Conservation (phyloP, 352 stramenopile species). For the Detonula confervacea region DNA sequence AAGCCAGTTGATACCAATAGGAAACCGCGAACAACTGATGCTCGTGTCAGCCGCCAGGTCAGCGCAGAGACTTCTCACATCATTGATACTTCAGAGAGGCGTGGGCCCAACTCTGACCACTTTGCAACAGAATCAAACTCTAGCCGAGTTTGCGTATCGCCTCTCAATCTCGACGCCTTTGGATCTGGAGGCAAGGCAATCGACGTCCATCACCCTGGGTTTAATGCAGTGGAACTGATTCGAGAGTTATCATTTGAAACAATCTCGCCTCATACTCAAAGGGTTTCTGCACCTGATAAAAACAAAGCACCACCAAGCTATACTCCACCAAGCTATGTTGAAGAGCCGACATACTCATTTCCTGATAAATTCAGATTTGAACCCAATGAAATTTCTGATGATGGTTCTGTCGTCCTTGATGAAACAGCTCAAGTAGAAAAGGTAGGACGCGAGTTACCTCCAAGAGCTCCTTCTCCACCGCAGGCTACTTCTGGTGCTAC, state of each 20-base stretch:
- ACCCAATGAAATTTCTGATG: not conserved
- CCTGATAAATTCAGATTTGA: not conserved
- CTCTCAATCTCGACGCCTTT: not conserved
- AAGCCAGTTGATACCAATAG: too few relatives aligned
- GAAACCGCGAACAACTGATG: too few relatives aligned
- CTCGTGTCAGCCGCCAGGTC: not conserved
- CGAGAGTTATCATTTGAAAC: slow-evolving; percentile 26
- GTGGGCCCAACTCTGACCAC: not conserved
- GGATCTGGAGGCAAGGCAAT: not conserved
- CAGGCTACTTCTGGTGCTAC: too few relatives aligned
- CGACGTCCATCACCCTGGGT: too few relatives aligned
- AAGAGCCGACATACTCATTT: not conserved
- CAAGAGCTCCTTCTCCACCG: not conserved
- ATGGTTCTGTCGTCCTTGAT: not conserved
- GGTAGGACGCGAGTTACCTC: not conserved
- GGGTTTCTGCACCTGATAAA: not conserved
- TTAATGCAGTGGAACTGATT: slow-evolving; percentile 31
- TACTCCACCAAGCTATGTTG: not conserved
- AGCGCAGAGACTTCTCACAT: slow-evolving; percentile 3
- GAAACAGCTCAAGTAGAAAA: not conserved
- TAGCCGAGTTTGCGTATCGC: not conserved
- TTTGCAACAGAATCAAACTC: not conserved
- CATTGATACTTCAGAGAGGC: slow-evolving; percentile 3
- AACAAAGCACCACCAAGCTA: not conserved
- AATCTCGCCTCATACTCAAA: not conserved